These are phyloP conservation scores for Noccaea caerulescens DNA, from an alignment of 345 rosid species.

Conservation along the genomic window DNA sequence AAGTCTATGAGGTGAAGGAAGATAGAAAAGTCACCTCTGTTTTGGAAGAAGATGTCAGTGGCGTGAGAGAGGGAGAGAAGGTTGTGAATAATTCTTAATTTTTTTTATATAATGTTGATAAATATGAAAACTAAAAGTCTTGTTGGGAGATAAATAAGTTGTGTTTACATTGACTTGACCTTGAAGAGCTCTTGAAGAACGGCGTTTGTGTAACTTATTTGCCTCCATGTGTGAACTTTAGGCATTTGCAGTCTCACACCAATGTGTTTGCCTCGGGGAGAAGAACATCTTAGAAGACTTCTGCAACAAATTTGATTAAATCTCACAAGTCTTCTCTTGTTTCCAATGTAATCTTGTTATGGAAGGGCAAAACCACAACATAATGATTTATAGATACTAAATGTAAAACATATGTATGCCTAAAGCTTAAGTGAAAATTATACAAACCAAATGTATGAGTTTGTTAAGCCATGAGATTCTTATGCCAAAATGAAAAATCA, in stretches of 20 bases:
- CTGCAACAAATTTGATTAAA: conserved; percentile 3
- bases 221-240: conserved; percentile 65
- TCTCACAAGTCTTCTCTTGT: neutral
- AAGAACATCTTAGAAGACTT: too few relatives aligned
- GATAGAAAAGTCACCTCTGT: too few relatives aligned
- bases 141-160: conserved; percentile 75
- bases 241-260: conserved; percentile 75
- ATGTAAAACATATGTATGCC: too few relatives aligned
- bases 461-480: too few relatives aligned
- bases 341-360: neutral
- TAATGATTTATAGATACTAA: neutral
- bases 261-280: conserved; percentile 70
- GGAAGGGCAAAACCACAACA: neutral
- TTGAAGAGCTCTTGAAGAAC: conserved; percentile 74
- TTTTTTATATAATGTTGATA: too few relatives aligned
- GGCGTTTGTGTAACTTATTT: conserved; percentile 64
- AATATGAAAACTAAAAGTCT: conserved; percentile 10
- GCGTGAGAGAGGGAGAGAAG: too few relatives aligned
- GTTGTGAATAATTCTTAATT: too few relatives aligned
- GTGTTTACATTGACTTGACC: conserved; percentile 69
- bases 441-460: too few relatives aligned
- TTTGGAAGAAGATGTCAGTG: too few relatives aligned
- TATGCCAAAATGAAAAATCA: too few relatives aligned
- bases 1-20: too few relatives aligned
- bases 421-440: too few relatives aligned